Base-by-base conservation (phyloP, 768 basidiomycete species). In the Porphyrellus cyaneotinctus region DNA sequence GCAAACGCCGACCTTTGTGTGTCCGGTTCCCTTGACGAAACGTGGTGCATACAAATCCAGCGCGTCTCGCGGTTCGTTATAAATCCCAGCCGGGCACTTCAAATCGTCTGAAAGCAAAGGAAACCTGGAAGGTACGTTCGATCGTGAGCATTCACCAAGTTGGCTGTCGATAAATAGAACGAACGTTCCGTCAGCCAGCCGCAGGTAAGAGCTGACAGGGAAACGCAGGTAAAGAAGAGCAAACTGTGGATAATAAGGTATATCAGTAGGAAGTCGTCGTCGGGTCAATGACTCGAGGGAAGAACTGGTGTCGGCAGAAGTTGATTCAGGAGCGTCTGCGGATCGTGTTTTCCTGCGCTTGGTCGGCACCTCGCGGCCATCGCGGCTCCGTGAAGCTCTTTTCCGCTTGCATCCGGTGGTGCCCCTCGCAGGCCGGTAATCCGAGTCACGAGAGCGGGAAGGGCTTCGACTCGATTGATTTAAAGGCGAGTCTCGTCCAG, bases 1-100 rank as follows among this genome's bases (percentile, higher is more conserved):
- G 59, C 90, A 92, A 32, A 90, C 64, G 2, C 88, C 90, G 0
- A 84, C 78, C 69, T 91, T 91, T 3, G 79, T 77, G 1, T 70
- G 64, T 6, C 87, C 88, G 45, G 72, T 77, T 4, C 89, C 89
- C 58, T 78, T 83, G 39, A 87, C 84, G 58, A 87, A 87, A 13
- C 90, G 77, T 9, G 90, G 87, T 0, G 86, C 88, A 60, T 92
- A 92, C 11, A 92, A 71, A 61, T 91, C 89, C 39, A 84, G 70
- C 2, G 75, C 66, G 44, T 72, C 69, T 20, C 84, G 78, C 1
- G 88, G 84, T 26, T 76, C 70, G 52, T 90, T 88, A 58, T 80
- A 81, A 1, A 56, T 70, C 2, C 84, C 85, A 24, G 69, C 65
- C 7, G 66, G 52, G 17, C 65, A 65, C 38, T 52, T 63, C 49